Conservation (phyloP, 2,329 filamentous ascomycete species). For the Fusarium sp. region DNA sequence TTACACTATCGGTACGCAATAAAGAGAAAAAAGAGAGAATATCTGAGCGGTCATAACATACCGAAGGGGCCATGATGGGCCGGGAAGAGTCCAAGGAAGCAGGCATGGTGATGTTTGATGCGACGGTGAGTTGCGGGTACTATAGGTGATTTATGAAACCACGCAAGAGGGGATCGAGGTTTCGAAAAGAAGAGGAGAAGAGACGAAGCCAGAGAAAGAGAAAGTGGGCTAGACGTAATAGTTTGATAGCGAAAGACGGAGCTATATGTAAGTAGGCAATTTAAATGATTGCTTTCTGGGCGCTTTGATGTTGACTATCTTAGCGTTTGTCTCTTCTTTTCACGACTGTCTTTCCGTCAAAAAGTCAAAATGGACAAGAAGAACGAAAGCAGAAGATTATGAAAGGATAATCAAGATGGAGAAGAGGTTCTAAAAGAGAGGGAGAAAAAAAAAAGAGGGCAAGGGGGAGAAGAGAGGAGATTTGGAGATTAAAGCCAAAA, state of each 20-base stretch:
- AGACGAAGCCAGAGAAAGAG: constrained; percentile 11
- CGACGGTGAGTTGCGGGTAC: constrained; percentile 37
- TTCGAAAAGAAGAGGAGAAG: constrained; percentile 15
- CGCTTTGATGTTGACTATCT: constrained; percentile 21
- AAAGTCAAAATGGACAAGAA: neutral
- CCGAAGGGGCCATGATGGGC: constrained; percentile 73
- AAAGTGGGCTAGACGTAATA: constrained; percentile 28
- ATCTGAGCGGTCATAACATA: constrained; percentile 57
- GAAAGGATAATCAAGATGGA: constrained; percentile 3
- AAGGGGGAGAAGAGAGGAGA: constrained; percentile 15
- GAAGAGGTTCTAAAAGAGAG: neutral
- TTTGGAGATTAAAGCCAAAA: constrained; percentile 31
- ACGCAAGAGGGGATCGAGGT: constrained; percentile 15
- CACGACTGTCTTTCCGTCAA: too few relatives aligned
- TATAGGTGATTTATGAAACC: constrained; percentile 24
- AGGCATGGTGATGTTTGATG: constrained; percentile 59
- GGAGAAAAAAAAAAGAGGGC: neutral
- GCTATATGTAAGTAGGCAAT: constrained; percentile 19
- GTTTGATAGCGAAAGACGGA: constrained; percentile 14
- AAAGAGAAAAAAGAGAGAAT: constrained; percentile 18
- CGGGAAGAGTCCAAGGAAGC: constrained; percentile 70
- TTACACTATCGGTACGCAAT: neutral
- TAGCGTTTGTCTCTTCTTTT: neutral
- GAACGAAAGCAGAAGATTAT: neutral
- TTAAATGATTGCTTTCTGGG: constrained; percentile 7